Conservation (phyloP, 805 yeast species). For the Barnettozyma californica region DNA sequence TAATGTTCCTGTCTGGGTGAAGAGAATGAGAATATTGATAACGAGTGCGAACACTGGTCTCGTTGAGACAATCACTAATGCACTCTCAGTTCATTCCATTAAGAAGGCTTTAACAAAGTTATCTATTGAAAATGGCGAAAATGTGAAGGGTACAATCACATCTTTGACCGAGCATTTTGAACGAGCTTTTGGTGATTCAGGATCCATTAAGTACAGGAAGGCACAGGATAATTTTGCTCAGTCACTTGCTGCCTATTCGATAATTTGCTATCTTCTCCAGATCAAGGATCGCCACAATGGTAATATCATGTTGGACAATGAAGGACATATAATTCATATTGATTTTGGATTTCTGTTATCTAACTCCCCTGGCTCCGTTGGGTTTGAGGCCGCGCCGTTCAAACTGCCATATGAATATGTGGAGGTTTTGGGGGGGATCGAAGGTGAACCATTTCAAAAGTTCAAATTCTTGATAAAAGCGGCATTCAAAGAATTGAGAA, state of each 20-base stretch:
- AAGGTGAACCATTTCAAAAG: conserved; percentile 50
- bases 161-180: conserved; percentile 74
- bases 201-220: conserved; percentile 47
- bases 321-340: conserved; percentile 92
- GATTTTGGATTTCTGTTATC: conserved; percentile 93
- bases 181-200: conserved; percentile 65
- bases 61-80: conserved; percentile 94
- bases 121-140: conserved; percentile 59
- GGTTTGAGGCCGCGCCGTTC: conserved; percentile 97
- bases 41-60: conserved; percentile 89
- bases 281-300: conserved; percentile 97
- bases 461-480: conserved; percentile 62
- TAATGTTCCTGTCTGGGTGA: conserved; percentile 80
- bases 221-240: conserved; percentile 85
- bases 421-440: conserved; percentile 78
- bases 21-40: conserved; percentile 84
- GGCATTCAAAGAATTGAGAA: conserved; percentile 70
- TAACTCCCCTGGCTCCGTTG: conserved; percentile 94
- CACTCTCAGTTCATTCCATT: conserved; percentile 88
- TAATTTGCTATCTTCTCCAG: conserved; percentile 83
- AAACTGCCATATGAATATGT: conserved; percentile 86
- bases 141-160: conserved; percentile 65
- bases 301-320: conserved; percentile 92
- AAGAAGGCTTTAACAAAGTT: conserved; percentile 85
- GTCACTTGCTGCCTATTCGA: conserved; percentile 88